Evolutionary conservation across 2,329 filamentous ascomycete species (phyloP).

Genomic region (Aspergillus carbonarius): DNA sequence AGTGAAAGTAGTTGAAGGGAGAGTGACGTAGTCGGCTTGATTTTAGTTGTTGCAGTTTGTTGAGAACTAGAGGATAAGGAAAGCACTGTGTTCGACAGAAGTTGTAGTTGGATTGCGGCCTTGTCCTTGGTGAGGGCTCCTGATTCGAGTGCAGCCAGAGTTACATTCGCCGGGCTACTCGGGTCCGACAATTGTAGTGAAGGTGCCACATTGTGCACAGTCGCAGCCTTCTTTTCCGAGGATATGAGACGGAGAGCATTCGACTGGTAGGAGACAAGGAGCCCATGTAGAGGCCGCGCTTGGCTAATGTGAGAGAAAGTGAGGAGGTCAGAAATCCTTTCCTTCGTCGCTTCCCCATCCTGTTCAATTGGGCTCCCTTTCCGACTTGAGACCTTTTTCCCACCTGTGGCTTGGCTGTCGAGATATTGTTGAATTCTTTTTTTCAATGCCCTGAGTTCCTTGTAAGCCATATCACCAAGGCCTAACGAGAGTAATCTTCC

Average conservation of each 20-base stretch:
- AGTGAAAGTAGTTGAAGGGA: conserved; percentile 44
- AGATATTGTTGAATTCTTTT: conserved; percentile 35
- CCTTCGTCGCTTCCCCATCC: conserved; percentile 33
- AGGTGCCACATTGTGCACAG: conserved; percentile 31
- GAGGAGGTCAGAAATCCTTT: conserved; percentile 40
- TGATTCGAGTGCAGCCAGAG: conserved; percentile 38
- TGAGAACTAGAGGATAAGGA: conserved; percentile 32
- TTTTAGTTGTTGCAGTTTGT: conserved; percentile 17
- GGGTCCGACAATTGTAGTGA: conserved; percentile 34
- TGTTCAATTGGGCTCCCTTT: conserved; percentile 11
- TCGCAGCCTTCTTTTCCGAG: conserved; percentile 32
- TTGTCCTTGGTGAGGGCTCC: conserved; percentile 39
- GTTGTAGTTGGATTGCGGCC: conserved; percentile 45
- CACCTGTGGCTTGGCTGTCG: conserved; percentile 18
- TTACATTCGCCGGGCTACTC: conserved; percentile 42
- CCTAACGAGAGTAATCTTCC: conserved; percentile 43
- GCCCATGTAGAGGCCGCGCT: conserved; percentile 27
- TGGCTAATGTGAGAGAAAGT: conserved; percentile 31
- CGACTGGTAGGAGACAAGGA: conserved; percentile 43
- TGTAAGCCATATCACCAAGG: conserved; percentile 41
- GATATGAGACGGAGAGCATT: conserved; percentile 41
- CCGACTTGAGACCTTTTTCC: conserved; percentile 18
- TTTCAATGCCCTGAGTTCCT: conserved; percentile 42
- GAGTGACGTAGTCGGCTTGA: conserved; percentile 33
- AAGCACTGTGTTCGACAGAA: conserved; percentile 42